Evolutionary conservation across 495 filamentous ascomycete species (phyloP).

Genomic region (Articulospora tetracladia): DNA sequence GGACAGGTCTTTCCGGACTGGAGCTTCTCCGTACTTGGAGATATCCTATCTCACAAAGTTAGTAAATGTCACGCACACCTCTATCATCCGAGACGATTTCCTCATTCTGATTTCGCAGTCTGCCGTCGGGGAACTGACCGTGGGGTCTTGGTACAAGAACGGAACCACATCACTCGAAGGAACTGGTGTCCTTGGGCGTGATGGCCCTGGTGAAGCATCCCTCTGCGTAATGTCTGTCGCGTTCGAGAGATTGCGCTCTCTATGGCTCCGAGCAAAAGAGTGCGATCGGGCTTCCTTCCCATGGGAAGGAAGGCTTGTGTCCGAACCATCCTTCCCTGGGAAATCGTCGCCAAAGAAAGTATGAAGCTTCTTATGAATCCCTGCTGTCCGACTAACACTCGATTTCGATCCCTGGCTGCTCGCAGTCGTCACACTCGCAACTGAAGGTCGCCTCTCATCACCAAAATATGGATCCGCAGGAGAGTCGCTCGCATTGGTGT

Average conservation of each 20-base stretch:
- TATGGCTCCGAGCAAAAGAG: constrained; percentile 53
- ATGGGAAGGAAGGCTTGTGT: constrained; percentile 59
- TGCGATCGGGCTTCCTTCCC: constrained; percentile 48
- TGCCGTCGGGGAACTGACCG: constrained; percentile 29
- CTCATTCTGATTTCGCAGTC: background rate
- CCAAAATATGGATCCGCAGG: constrained; percentile 60
- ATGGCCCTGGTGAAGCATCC: constrained; percentile 62
- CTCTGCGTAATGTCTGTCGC: constrained; percentile 50
- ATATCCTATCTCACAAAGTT: constrained; percentile 56
- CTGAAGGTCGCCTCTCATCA: constrained; percentile 81
- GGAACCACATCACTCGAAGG: constrained; percentile 93
- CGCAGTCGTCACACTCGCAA: constrained; percentile 77
- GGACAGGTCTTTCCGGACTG: constrained; percentile 67
- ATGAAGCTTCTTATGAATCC: constrained; percentile 70
- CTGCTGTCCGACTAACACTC: constrained; percentile 55
- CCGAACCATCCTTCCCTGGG: constrained; percentile 62
- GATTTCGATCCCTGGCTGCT: constrained; percentile 89
- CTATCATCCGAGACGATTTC: background rate
- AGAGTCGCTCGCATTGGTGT: constrained; percentile 56
- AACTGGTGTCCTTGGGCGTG: constrained; percentile 75
- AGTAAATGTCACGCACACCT: constrained; percentile 6
- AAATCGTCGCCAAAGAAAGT: constrained; percentile 89
- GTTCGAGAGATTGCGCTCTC: constrained; percentile 75
- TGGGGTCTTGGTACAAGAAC: constrained; percentile 88
- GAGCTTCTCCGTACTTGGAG: constrained; percentile 76